phyloP scores from a whole-genome alignment of 2,329 filamentous ascomycete species.

The Xylariaceae sp. region DNA sequence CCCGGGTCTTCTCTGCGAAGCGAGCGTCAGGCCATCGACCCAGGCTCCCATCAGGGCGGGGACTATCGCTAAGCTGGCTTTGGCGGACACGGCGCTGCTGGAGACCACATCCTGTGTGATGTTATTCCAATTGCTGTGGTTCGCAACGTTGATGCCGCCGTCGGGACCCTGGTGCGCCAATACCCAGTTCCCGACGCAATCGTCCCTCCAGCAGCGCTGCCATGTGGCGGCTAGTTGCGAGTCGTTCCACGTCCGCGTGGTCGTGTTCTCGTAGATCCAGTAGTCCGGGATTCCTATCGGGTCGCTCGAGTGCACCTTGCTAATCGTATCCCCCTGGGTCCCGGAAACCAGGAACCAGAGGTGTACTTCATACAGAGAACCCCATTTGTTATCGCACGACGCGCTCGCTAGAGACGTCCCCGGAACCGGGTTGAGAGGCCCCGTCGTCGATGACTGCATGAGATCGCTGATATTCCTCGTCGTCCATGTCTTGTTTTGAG shows the following conservation, averaged over 20 bases:
- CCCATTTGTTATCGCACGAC: conserved; percentile 7
- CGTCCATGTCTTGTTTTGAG: conserved; percentile 27
- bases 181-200: conserved; percentile 17
- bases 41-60: conserved; percentile 13
- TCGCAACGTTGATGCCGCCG: conserved; percentile 21
- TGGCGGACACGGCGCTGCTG: conserved; percentile 11
- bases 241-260: conserved; percentile 13
- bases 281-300: conserved; percentile 15
- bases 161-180: conserved; percentile 22
- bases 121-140: conserved; percentile 20
- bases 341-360: conserved; percentile 19
- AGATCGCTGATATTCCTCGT: conserved; percentile 26
- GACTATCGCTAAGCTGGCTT: conserved; percentile 20
- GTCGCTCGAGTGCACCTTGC: conserved; percentile 9
- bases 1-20: conserved; percentile 15
- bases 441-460: conserved; percentile 14
- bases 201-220: conserved; percentile 16
- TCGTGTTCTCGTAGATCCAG: conserved; percentile 16
- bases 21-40: conserved; percentile 18
- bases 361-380: conserved; percentile 13
- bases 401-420: conserved; percentile 21
- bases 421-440: conserved; percentile 15
- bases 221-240: conserved; percentile 23
- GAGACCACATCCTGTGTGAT: conserved; percentile 8
- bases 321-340: conserved; percentile 3